Base-by-base conservation (phyloP, 2,329 filamentous ascomycete species). In the Helotiales sp. region DNA sequence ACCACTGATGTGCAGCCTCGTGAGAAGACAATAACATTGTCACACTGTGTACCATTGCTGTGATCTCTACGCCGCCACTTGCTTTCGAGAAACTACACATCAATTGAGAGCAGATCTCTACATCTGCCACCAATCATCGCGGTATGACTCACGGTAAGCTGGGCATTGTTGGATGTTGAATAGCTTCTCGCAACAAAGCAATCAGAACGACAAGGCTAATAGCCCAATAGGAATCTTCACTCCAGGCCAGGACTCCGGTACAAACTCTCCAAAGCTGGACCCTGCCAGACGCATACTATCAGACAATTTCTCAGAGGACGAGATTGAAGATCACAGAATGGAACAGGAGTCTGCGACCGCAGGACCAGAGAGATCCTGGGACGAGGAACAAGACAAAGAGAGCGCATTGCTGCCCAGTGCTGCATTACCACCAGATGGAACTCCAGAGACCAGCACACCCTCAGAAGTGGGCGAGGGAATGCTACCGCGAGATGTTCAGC, bases 401-500 rank as follows among this genome's bases (percentile, higher is more conserved):
- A 37, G 54, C n/a, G 45, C 64, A 26, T 71, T 76, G 71, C 72
- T 77, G 43, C 76, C 75, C 55, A 71, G 73, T 45, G 69, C 75
- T 43, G 74, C 75, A 40, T 59, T 76, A 45, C 43, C 52, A 24
- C 55, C 69, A 55, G 74, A 74, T 32, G 70, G 65, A 5, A 72
- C 67, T 0, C 73, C 75, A 30, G 72, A 71, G 34, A 63, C 65
- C 15, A 69, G 59, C 30, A 74, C 73, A 3, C 71, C 72, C 15
- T 68, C 71, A 10, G 65, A 68, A n/a, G 64, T 54, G 17, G 61
- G 72, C 26, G 73, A 75, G 43, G 87, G 87, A 63, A 87, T 90
- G 83, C 81, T 90, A 10, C 82, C 82, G 24, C 82, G 88, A 69
- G 88, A 90, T 75, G 77, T 87, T 61, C 87, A 87, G 37, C 85